Evolutionary conservation across 352 stramenopile genomes (phyloP), one percentile per base, ranked within the genome.

Genomic region (Globisporangium megalacanthum): DNA sequence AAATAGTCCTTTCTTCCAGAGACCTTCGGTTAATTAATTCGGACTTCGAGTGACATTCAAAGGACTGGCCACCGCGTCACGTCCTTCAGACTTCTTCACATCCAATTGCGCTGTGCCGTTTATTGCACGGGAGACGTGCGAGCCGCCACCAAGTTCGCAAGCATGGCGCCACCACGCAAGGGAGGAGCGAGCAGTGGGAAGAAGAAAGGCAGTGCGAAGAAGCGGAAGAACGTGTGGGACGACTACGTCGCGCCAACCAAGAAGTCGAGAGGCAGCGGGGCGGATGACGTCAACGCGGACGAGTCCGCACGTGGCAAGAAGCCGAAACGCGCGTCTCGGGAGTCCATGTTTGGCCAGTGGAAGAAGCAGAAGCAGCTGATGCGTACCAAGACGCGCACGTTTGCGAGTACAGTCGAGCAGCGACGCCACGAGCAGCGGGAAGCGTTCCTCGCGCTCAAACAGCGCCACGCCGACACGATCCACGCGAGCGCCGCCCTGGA

Each of bases 331-430:
- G 53, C 29, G 51, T 19, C 29, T 25, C 50, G 46, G 33, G 68
- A 70, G 31, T 89, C 79, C 29, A 90, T 92, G 83, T 83, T 91
- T 52, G 61, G 65, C 2, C 83, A 92, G 63, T 92, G 83, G 83
- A 87, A 89, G 54, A 54, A 81, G 31, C 70, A 77, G 20, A 89
- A 88, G 66, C 62, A 79, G 45, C n/a, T 54, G 20, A 57, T 77
- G 37, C 67, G 65, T 22, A 53, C 45, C 13, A 82, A 88, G 71
- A 52, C 72, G 47, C 64, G 68, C 15, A 52, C 73, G 52, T 87
- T 89, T 56, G 46, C 69, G 36, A 64, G 57, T 25, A 73, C 68
- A 2, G 62, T 80, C 25, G 71, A 73, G 14, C 56, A 75, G 3
- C 85, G 77, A 66, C 89, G 90, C 58, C 56, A 55, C 6, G 57